Evolutionary conservation across 805 yeast genomes (phyloP).

Genomic region (Hanseniaspora valbyensis): DNA sequence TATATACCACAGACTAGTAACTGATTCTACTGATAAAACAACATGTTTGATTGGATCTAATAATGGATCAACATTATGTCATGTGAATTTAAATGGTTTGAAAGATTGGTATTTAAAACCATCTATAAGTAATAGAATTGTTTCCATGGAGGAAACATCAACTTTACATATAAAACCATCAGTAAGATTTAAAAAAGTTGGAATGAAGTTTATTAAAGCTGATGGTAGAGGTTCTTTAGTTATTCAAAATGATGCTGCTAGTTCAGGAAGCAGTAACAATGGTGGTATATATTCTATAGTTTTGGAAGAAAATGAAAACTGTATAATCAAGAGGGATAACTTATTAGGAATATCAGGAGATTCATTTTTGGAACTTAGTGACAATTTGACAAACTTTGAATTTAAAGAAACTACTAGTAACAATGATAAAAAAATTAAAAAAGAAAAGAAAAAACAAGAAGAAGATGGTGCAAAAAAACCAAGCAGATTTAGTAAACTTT

Average conservation of each 20-base stretch:
- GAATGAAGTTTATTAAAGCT: slow-evolving; percentile 21
- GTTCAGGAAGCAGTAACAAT: slow-evolving; percentile 18
- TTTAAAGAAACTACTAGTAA: slow-evolving; percentile 1
- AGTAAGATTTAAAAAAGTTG: slow-evolving; percentile 11
- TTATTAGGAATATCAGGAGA: slow-evolving; percentile 27
- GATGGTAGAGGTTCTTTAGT: slow-evolving; percentile 28
- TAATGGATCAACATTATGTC: slow-evolving; percentile 4
- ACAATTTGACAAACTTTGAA: slow-evolving; percentile 17
- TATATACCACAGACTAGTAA: slow-evolving; percentile 11
- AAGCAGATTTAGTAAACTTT: background rate
- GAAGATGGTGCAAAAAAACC: background rate
- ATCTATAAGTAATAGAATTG: slow-evolving; percentile 7
- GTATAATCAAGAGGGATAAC: slow-evolving; percentile 25
- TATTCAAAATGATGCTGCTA: slow-evolving; percentile 23
- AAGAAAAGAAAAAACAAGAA: background rate
- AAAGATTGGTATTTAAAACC: slow-evolving; percentile 14
- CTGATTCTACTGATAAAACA: slow-evolving; percentile 8
- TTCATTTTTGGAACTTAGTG: slow-evolving; percentile 24
- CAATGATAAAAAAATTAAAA: background rate
- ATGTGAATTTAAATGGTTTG: slow-evolving; percentile 7
- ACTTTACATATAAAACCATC: slow-evolving; percentile 10
- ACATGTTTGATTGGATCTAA: slow-evolving; percentile 11
- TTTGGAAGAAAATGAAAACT: slow-evolving; percentile 22
- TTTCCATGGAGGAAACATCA: slow-evolving; percentile 13
- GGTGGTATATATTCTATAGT: slow-evolving; percentile 24